phyloP scores from a whole-genome alignment of 331 rosid species.

The Arachis monticola region DNA sequence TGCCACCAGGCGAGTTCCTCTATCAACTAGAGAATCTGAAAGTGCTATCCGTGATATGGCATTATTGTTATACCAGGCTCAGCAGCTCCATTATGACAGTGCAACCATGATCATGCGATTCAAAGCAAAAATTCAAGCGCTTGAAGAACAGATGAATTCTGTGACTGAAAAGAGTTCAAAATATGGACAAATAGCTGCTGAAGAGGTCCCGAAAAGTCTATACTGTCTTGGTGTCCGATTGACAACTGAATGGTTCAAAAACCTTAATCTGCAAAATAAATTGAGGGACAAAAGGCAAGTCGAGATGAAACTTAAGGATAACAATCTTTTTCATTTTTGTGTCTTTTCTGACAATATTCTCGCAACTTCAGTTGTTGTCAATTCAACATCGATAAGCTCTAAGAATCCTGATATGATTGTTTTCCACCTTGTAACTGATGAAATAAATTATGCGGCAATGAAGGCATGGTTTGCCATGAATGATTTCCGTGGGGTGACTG shows the following conservation, averaged over 20 bases:
- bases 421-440: constrained; percentile 90
- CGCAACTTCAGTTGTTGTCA: constrained; percentile 87
- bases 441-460: constrained; percentile 86
- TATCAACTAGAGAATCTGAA: constrained; percentile 72
- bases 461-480: constrained; percentile 92
- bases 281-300: constrained; percentile 55
- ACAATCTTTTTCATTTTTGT: constrained; percentile 75
- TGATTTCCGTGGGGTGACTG: constrained; percentile 66
- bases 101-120: constrained; percentile 93
- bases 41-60: constrained; percentile 83
- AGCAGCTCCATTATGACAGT: constrained; percentile 94
- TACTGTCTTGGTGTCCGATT: constrained; percentile 89
- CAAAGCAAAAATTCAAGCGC: constrained; percentile 85
- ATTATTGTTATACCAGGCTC: constrained; percentile 79
- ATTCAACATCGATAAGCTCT: constrained; percentile 79
- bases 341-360: constrained; percentile 90
- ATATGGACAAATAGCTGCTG: constrained; percentile 95
- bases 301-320: constrained; percentile 73
- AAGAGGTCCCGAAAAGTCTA: constrained; percentile 89
- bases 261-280: constrained; percentile 57
- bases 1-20: constrained; percentile 77
- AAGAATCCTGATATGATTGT: constrained; percentile 67
- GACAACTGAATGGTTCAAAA: constrained; percentile 87
- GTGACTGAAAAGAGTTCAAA: constrained; percentile 86
- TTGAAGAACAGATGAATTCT: constrained; percentile 85